A percentile compares a stretch with the other conserved stretches of the same genome.
Evolutionary conservation across 768 basidiomycete species (phyloP).

Genomic region (Daedaleopsis nitida): DNA sequence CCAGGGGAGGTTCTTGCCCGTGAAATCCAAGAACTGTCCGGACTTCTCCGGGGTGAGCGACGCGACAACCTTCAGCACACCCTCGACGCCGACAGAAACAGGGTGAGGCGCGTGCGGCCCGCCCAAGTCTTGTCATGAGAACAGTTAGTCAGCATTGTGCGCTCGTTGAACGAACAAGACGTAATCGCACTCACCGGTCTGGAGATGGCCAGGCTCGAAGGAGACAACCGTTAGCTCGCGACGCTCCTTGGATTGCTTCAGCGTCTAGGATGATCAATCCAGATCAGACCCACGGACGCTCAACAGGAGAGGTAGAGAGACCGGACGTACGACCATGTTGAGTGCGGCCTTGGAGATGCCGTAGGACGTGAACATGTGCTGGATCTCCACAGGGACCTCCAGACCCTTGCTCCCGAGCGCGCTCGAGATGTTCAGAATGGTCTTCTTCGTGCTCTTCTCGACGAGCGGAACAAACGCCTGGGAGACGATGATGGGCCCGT

Average conservation of each 20-base stretch:
- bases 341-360: slow-evolving; percentile 38
- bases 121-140: slow-evolving; percentile 21
- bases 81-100: slow-evolving; percentile 5
- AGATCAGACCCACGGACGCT: too few relatives aligned
- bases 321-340: slow-evolving; percentile 39
- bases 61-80: neutral
- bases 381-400: slow-evolving; percentile 24
- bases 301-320: neutral
- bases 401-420: slow-evolving; percentile 30
- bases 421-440: slow-evolving; percentile 36
- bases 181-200: slow-evolving; percentile 19
- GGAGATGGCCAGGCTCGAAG: slow-evolving; percentile 14
- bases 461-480: slow-evolving; percentile 37
- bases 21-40: slow-evolving; percentile 10
- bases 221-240: slow-evolving; percentile 12
- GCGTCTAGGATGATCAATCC: slow-evolving; percentile 7
- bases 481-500: slow-evolving; percentile 36
- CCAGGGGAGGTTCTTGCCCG: slow-evolving; percentile 5
- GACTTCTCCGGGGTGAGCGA: neutral
- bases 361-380: slow-evolving; percentile 34
- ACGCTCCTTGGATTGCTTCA: slow-evolving; percentile 15
- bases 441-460: slow-evolving; percentile 32
- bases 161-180: too few relatives aligned
- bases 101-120: slow-evolving; percentile 1
- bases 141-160: too few relatives aligned